phyloP scores from a whole-genome alignment of 2,329 filamentous ascomycete genomes.

The Albophoma yamanashiensis region DNA sequence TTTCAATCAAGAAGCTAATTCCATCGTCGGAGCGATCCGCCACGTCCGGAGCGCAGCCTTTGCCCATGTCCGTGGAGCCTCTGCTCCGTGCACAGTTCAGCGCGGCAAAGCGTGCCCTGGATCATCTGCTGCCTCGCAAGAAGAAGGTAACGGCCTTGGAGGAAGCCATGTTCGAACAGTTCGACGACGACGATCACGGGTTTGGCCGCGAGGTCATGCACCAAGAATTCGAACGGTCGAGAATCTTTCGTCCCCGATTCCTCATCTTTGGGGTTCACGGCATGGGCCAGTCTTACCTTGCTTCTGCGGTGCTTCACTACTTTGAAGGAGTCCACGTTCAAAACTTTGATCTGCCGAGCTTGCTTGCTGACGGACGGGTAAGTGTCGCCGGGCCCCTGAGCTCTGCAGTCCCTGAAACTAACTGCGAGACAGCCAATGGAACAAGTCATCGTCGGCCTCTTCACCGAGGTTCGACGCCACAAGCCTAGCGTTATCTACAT shows the following conservation, averaged over 20 bases:
- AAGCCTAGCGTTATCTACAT: constrained; percentile 96
- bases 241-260: constrained; percentile 80
- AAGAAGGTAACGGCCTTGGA: constrained; percentile 84
- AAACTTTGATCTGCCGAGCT: constrained; percentile 80
- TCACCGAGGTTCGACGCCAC: constrained; percentile 85
- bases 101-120: constrained; percentile 57
- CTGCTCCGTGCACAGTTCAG: constrained; percentile 64
- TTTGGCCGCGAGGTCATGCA: constrained; percentile 71
- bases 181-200: constrained; percentile 69
- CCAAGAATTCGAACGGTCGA: constrained; percentile 74
- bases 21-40: constrained; percentile 89
- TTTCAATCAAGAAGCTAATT: constrained; percentile 91
- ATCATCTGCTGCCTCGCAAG: constrained; percentile 70
- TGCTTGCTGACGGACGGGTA: constrained; percentile 74
- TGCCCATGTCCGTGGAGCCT: constrained; percentile 73
- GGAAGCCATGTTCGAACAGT: constrained; percentile 85
- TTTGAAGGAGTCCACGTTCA: constrained; percentile 93
- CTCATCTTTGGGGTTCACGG: constrained; percentile 73
- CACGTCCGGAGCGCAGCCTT: constrained; percentile 69
- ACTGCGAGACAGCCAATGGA: constrained; percentile 52
- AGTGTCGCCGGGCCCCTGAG: constrained; percentile 16
- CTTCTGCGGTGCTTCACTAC: constrained; percentile 75
- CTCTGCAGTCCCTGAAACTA: constrained; percentile 7
- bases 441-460: constrained; percentile 80
- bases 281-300: constrained; percentile 90